phyloP scores from a whole-genome alignment of 2,329 filamentous ascomycete species.

The Dactylellina cionopaga region DNA sequence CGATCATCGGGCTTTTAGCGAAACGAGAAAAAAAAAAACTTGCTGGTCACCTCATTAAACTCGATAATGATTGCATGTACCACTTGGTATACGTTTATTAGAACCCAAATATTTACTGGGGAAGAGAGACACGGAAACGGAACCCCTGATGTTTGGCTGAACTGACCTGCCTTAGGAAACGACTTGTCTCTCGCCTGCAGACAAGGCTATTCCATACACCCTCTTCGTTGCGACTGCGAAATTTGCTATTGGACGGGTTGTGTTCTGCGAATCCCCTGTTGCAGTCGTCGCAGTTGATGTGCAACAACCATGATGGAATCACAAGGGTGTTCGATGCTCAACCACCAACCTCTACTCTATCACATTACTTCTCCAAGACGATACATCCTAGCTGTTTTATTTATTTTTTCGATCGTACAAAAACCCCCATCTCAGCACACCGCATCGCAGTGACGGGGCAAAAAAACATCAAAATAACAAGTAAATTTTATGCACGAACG shows the following conservation, averaged over 20 bases:
- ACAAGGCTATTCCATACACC: slow-evolving; percentile 41
- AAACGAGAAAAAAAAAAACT: slow-evolving; percentile 12
- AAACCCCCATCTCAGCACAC: slow-evolving; percentile 13
- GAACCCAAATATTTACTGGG: slow-evolving; percentile 14
- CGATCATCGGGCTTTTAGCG: slow-evolving; percentile 37
- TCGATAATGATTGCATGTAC: slow-evolving; percentile 31
- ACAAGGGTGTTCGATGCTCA: slow-evolving; percentile 13
- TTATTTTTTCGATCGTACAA: slow-evolving; percentile 7
- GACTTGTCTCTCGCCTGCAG: slow-evolving; percentile 18
- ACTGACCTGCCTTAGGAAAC: slow-evolving; percentile 40
- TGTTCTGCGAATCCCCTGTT: slow-evolving; percentile 36
- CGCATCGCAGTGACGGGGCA: no score
- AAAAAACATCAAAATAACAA: slow-evolving; percentile 10
- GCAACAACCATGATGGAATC: slow-evolving; percentile 16
- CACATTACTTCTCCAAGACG: slow-evolving; percentile 16
- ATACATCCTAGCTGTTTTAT: slow-evolving; percentile 31
- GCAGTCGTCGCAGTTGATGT: slow-evolving; percentile 38
- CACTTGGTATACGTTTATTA: slow-evolving; percentile 9
- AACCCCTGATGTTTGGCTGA: slow-evolving; percentile 44
- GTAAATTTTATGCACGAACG: slow-evolving; percentile 41
- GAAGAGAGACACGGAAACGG: neutral
- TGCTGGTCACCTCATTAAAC: slow-evolving; percentile 39
- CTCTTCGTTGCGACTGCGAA: slow-evolving; percentile 23
- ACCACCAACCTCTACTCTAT: slow-evolving; percentile 25
- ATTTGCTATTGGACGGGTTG: slow-evolving; percentile 40